These are phyloP conservation scores for Buddleja alternifolia DNA, from an alignment of 257 asterid genomes.

Conservation along the genomic window DNA sequence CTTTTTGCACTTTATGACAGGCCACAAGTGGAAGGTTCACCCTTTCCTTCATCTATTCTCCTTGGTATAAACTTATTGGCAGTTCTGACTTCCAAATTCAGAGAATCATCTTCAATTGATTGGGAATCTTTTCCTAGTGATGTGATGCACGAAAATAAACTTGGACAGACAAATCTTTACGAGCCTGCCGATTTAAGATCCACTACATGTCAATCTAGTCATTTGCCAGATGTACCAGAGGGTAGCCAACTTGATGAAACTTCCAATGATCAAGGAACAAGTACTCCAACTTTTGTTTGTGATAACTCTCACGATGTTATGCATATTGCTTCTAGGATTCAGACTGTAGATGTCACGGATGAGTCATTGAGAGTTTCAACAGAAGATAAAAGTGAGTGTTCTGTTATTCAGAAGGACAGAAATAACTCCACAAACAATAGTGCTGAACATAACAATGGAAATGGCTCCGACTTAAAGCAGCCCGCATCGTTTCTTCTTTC, in stretches of 20 bases:
- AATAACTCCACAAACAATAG: slow-evolving; percentile 36
- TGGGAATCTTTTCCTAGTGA: slow-evolving; percentile 65
- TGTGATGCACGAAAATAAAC: slow-evolving; percentile 34
- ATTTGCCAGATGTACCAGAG: slow-evolving; percentile 55
- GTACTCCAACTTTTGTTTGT: slow-evolving; percentile 25
- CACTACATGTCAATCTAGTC: slow-evolving; percentile 34
- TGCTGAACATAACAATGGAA: slow-evolving; percentile 47
- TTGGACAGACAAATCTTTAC: slow-evolving; percentile 30
- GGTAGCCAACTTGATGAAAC: slow-evolving; percentile 47
- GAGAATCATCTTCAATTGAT: slow-evolving; percentile 65
- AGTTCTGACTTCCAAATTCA: slow-evolving; percentile 81
- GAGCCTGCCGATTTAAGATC: slow-evolving; percentile 43
- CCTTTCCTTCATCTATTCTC: slow-evolving; percentile 91
- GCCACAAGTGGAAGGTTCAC: slow-evolving; percentile 96
- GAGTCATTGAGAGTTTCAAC: slow-evolving; percentile 35
- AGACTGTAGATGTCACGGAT: slow-evolving; percentile 36
- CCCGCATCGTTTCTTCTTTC: slow-evolving; percentile 79
- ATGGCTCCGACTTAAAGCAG: slow-evolving; percentile 49
- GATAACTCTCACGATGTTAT: slow-evolving; percentile 43
- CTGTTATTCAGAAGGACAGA: slow-evolving; percentile 48
- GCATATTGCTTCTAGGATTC: slow-evolving; percentile 29
- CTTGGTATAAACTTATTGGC: slow-evolving; percentile 78
- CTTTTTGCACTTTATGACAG: slow-evolving; percentile 98
- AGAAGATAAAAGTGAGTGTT: slow-evolving; percentile 43
- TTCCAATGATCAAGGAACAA: slow-evolving; percentile 31